Conservation (phyloP, 148 eudicot genomes). For the Agrostemma githago region DNA sequence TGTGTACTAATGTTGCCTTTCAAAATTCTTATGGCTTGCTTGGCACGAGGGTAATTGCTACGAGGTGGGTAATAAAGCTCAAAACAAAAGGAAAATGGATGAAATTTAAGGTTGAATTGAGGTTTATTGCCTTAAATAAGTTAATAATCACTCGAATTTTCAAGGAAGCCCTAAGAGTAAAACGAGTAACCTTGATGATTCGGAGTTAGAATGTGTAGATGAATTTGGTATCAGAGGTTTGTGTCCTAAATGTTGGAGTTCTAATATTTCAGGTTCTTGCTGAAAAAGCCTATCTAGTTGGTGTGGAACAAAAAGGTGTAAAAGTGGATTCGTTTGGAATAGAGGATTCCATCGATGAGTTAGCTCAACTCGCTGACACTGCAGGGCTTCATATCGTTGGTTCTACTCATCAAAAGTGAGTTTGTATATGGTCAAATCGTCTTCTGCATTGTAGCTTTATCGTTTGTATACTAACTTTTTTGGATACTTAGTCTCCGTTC, state of each 20-base stretch:
- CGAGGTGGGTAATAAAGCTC: no score
- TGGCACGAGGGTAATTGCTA: no score
- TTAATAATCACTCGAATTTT: no score
- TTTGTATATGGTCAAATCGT: conserved; percentile 6
- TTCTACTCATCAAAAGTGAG: conserved; percentile 88
- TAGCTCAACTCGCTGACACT: conserved; percentile 94
- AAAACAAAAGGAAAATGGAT: no score
- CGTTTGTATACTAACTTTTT: background rate
- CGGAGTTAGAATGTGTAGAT: background rate
- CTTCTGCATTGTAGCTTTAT: background rate
- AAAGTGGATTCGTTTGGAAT: conserved; percentile 55
- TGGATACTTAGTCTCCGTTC: no score
- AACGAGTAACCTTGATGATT: background rate
- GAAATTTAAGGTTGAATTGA: no score
- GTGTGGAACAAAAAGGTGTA: conserved; percentile 76
- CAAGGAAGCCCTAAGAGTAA: background rate
- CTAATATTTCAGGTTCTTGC: conserved; percentile 57
- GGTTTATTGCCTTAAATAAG: no score
- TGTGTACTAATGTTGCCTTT: no score
- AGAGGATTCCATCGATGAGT: conserved; percentile 82
- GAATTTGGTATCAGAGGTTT: background rate
- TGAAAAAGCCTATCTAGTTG: conserved; percentile 86
- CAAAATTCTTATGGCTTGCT: no score
- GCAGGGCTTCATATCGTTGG: conserved; percentile 89
- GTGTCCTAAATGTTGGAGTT: background rate